These are phyloP conservation scores for Pythium insidiosum DNA, from an alignment of 352 stramenopile genomes.

Conservation along the genomic window DNA sequence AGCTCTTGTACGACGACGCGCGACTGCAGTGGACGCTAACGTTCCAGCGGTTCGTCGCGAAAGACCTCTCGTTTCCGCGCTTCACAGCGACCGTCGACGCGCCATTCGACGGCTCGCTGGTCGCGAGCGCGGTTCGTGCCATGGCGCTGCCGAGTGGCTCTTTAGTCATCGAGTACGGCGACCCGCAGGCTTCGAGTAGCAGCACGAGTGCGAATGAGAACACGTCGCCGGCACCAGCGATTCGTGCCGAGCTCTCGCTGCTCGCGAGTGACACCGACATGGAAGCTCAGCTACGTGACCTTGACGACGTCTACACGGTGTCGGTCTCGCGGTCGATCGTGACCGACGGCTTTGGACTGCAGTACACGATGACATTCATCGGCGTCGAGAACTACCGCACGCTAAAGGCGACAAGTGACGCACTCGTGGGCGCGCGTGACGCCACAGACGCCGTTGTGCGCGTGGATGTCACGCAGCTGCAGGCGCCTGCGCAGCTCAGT, in stretches of 20 bases:
- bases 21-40: conserved; percentile 46
- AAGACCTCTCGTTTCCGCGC: conserved; percentile 23
- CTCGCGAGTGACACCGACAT: conserved; percentile 15
- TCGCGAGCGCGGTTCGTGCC: conserved; percentile 3
- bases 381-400: conserved; percentile 35
- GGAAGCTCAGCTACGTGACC: conserved; percentile 20
- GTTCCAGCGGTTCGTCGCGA: conserved; percentile 31
- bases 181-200: too few species aligned
- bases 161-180: conserved; percentile 39
- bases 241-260: conserved; percentile 12
- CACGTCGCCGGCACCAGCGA: too few species aligned
- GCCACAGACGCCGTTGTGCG: conserved; percentile 4
- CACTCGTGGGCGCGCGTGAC: conserved; percentile 6
- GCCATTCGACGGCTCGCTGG: conserved; percentile 36
- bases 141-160: conserved; percentile 23
- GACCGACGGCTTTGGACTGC: conserved; percentile 40
- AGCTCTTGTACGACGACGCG: conserved; percentile 21
- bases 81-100: conserved; percentile 21
- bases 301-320: conserved; percentile 28
- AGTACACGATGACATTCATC: conserved; percentile 38
- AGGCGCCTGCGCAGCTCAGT: conserved; percentile 29
- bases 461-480: conserved; percentile 16
- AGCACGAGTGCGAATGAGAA: too few species aligned
- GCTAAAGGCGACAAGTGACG: conserved; percentile 15
- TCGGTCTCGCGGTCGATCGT: conserved; percentile 13